phyloP scores from a whole-genome alignment of 441 rosid species.

The Theobroma grandiflorum region DNA sequence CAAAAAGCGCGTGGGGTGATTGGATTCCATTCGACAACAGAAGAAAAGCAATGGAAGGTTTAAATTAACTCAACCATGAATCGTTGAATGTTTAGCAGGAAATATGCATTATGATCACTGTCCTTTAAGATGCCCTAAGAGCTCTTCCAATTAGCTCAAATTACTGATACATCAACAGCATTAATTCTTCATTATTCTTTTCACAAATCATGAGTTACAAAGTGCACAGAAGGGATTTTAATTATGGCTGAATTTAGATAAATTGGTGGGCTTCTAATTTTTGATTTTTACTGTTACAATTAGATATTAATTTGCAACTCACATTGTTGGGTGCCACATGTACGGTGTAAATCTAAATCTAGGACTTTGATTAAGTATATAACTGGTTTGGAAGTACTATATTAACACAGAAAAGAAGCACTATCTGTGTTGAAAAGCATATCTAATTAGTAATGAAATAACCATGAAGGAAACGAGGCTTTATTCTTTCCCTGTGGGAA shows the following conservation, averaged over 20 bases:
- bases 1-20: background rate
- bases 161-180: background rate
- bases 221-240: background rate
- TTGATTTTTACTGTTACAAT: background rate
- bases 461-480: background rate
- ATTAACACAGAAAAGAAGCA: constrained; percentile 10
- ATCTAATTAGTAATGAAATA: background rate
- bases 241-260: background rate
- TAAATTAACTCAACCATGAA: constrained; percentile 21
- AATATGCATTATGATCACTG: background rate
- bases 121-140: background rate
- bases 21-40: constrained; percentile 25
- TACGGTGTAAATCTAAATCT: constrained; percentile 10
- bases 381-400: background rate
- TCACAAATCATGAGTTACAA: constrained; percentile 11
- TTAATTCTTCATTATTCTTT: constrained; percentile 19
- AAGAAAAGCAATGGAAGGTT: constrained; percentile 11
- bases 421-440: constrained; percentile 1
- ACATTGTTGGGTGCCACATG: constrained; percentile 15
- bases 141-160: constrained; percentile 13
- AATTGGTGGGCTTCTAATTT: constrained; percentile 9
- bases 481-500: constrained; percentile 23
- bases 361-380: background rate
- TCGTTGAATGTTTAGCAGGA: constrained; percentile 1
- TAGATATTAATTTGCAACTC: background rate